Evolutionary conservation across 257 asterid species (phyloP).

Genomic region (Verbena officinalis): DNA sequence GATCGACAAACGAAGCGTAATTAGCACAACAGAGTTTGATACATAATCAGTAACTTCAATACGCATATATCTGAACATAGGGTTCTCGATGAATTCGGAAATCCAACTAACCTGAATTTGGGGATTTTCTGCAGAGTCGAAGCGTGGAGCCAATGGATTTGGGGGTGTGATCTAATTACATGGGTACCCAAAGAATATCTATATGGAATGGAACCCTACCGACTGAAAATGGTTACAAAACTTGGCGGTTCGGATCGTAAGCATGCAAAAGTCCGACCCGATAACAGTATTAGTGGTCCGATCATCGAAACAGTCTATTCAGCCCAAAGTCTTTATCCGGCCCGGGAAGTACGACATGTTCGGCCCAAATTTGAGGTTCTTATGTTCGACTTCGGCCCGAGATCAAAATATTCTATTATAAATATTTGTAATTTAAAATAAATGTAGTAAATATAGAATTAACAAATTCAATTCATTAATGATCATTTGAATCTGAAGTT

Average conservation of each 20-base stretch:
- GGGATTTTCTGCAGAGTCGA: constrained; percentile 7
- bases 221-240: neutral
- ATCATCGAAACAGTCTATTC: neutral
- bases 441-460: too few relatives aligned
- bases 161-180: neutral
- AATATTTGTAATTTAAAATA: too few relatives aligned
- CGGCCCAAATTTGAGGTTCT: too few relatives aligned
- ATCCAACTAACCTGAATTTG: constrained; percentile 17
- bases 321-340: too few relatives aligned
- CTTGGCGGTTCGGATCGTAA: neutral
- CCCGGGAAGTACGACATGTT: too few relatives aligned
- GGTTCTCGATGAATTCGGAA: constrained; percentile 14
- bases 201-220: constrained; percentile 23
- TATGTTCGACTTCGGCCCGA: too few relatives aligned
- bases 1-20: neutral
- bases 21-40: too few relatives aligned
- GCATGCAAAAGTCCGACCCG: neutral
- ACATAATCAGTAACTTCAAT: neutral
- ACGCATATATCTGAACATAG: neutral
- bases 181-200: neutral
- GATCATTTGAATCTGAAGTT: too few relatives aligned
- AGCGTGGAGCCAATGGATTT: neutral
- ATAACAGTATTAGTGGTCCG: neutral
- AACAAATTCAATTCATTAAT: too few relatives aligned
- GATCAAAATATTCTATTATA: too few relatives aligned